A percentile compares a stretch with the other conserved stretches of the same genome.
phyloP scores from a whole-genome alignment of 306 rosid genomes.

The Gillenia trifoliata region DNA sequence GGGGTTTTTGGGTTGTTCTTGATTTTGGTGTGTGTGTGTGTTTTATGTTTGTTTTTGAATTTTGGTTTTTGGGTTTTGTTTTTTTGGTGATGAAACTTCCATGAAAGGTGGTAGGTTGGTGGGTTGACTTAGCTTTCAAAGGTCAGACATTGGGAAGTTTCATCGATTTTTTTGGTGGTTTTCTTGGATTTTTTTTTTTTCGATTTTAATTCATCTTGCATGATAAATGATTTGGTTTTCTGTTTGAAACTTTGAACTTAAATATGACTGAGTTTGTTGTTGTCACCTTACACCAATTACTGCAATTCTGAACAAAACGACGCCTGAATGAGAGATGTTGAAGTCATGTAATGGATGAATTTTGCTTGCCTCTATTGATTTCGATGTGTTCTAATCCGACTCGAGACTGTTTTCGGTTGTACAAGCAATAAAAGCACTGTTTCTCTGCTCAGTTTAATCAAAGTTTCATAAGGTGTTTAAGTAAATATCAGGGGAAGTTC shows the following conservation, averaged over 20 bases:
- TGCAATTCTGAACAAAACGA: slow-evolving; percentile 8
- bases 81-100: slow-evolving; percentile 20
- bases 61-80: slow-evolving; percentile 38
- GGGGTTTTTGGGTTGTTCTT: slow-evolving; percentile 28
- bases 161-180: background rate
- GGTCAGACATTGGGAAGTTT: slow-evolving; percentile 30
- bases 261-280: slow-evolving; percentile 18
- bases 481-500: background rate
- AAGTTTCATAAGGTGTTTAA: background rate
- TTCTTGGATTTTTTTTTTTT: slow-evolving; percentile 12
- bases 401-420: slow-evolving; percentile 20
- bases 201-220: slow-evolving; percentile 16
- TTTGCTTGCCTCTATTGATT: slow-evolving; percentile 15
- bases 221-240: slow-evolving; percentile 25
- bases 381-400: background rate
- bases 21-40: slow-evolving; percentile 22
- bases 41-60: slow-evolving; percentile 27
- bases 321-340: slow-evolving; percentile 4
- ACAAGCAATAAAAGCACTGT: slow-evolving; percentile 6
- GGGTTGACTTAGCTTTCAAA: slow-evolving; percentile 62
- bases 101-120: slow-evolving; percentile 83
- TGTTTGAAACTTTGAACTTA: slow-evolving; percentile 4
- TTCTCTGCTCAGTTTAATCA: slow-evolving; percentile 7
- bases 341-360: slow-evolving; percentile 13
- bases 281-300: slow-evolving; percentile 16